Evolutionary conservation across 2,329 filamentous ascomycete genomes (phyloP).

Genomic region (Epichloe uncinata): DNA sequence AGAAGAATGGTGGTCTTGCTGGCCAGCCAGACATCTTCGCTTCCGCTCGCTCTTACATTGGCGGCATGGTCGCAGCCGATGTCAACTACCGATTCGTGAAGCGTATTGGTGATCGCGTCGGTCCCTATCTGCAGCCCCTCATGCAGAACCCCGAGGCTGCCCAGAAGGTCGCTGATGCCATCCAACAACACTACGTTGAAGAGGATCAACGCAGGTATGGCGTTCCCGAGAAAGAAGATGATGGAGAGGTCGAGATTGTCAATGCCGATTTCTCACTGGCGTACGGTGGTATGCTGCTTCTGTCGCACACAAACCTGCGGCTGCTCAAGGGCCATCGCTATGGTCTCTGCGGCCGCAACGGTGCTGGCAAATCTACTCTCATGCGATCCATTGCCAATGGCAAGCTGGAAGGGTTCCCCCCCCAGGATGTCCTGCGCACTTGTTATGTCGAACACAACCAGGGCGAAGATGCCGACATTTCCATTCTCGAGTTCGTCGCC

Average conservation of each 20-base stretch:
- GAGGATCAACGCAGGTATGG: slow-evolving; percentile 85
- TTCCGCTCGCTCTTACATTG: slow-evolving; percentile 58
- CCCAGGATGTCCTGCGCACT: slow-evolving; percentile 81
- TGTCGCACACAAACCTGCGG: slow-evolving; percentile 90
- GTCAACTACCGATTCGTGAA: slow-evolving; percentile 68
- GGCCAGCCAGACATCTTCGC: slow-evolving; percentile 51
- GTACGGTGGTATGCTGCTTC: slow-evolving; percentile 91
- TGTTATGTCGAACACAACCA: slow-evolving; percentile 99
- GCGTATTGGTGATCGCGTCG: slow-evolving; percentile 55
- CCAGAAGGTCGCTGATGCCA: slow-evolving; percentile 52
- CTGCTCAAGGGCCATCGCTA: slow-evolving; percentile 95
- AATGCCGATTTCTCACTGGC: slow-evolving; percentile 96
- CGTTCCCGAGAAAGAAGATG: slow-evolving; percentile 72
- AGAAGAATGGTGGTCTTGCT: slow-evolving; percentile 51
- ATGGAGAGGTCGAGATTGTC: slow-evolving; percentile 90
- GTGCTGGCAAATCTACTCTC: slow-evolving; percentile 95
- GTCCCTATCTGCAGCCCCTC: slow-evolving; percentile 63
- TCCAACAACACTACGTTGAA: slow-evolving; percentile 66
- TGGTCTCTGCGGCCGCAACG: slow-evolving; percentile 91
- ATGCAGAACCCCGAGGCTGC: slow-evolving; percentile 46
- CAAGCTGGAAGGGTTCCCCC: slow-evolving; percentile 93
- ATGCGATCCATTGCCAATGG: slow-evolving; percentile 94
- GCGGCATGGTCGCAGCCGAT: slow-evolving; percentile 75
- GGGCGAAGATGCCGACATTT: slow-evolving; percentile 92
- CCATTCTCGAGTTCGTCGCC: slow-evolving; percentile 81